phyloP scores from a whole-genome alignment of 164 flowering plant genomes.

The Nelumbo lutea region DNA sequence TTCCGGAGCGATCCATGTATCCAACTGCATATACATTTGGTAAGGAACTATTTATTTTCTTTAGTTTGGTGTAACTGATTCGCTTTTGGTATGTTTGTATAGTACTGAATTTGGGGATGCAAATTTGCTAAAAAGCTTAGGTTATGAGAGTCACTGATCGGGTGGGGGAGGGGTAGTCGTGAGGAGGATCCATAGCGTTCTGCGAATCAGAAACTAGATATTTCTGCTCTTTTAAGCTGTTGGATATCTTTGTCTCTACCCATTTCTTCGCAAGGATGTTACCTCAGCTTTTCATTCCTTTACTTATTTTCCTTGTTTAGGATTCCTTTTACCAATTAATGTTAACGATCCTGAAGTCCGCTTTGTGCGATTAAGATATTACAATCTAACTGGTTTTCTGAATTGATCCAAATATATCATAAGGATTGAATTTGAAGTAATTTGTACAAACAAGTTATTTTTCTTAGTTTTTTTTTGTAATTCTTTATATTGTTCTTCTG shows the following conservation, averaged over 20 bases:
- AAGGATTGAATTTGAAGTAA: too few species aligned
- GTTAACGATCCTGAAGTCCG: too few species aligned
- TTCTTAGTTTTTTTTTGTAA: not conserved
- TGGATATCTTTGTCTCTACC: not conserved
- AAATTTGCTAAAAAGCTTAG: not conserved
- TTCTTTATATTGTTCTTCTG: not conserved
- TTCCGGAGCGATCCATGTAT: conserved; percentile 75
- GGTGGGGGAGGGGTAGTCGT: not conserved
- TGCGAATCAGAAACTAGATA: too few species aligned
- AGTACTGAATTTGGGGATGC: not conserved
- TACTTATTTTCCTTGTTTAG: too few species aligned
- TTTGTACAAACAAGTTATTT: not conserved
- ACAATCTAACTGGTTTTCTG: too few species aligned
- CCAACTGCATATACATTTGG: conserved; percentile 90
- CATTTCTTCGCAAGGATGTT: not conserved
- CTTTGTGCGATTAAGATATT: too few species aligned
- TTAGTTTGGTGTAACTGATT: not conserved
- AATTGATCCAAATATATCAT: too few species aligned
- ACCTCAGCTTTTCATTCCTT: too few species aligned
- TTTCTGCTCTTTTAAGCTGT: not conserved
- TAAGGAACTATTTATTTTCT: conserved; percentile 21
- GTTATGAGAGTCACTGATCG: too few species aligned
- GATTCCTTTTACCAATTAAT: too few species aligned
- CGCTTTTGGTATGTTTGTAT: not conserved
- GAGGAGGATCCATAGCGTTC: not conserved